A percentile compares a stretch with the other conserved stretches of the same genome.
Evolutionary conservation across 1,139 yeast species (phyloP).

Genomic region (Geotrichum fermentans): DNA sequence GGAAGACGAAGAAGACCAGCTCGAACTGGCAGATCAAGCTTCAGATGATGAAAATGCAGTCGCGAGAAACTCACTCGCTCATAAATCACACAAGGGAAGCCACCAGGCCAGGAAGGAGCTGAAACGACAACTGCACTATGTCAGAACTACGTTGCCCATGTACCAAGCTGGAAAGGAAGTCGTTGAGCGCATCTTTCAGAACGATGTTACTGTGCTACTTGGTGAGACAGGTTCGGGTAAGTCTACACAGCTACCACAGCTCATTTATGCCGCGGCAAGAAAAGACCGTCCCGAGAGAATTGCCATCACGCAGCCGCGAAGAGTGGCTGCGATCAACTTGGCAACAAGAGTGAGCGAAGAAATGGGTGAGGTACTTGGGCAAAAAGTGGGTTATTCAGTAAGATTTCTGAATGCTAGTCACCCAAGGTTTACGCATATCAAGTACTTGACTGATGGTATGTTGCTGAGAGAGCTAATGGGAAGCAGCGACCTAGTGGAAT

Average conservation of each 20-base stretch:
- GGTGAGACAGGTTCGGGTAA: slow-evolving; percentile 99
- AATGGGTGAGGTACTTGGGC: slow-evolving; percentile 62
- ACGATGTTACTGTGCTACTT: slow-evolving; percentile 72
- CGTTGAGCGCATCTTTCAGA: slow-evolving; percentile 48
- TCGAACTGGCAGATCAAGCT: slow-evolving; percentile 20
- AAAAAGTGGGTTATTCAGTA: slow-evolving; percentile 88
- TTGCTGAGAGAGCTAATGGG: slow-evolving; percentile 83
- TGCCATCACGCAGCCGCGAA: slow-evolving; percentile 94
- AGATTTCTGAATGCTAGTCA: slow-evolving; percentile 63
- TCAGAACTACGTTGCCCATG: slow-evolving; percentile 66
- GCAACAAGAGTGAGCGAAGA: slow-evolving; percentile 93
- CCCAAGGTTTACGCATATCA: slow-evolving; percentile 55
- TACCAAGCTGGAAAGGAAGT: slow-evolving; percentile 66
- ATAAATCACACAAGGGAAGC: background rate
- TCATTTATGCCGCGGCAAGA: slow-evolving; percentile 38
- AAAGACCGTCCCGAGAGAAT: slow-evolving; percentile 45
- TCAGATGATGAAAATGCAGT: slow-evolving; percentile 25
- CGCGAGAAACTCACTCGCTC: slow-evolving; percentile 17
- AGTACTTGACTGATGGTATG: slow-evolving; percentile 97
- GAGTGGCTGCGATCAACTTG: slow-evolving; percentile 94
- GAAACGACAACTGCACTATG: slow-evolving; percentile 39
- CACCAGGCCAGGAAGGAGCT: slow-evolving; percentile 8
- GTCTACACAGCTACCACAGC: slow-evolving; percentile 91
- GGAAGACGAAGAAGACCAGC: slow-evolving; percentile 38
- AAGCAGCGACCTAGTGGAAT: slow-evolving; percentile 57